These are phyloP conservation scores for Iodosphaeria phyllophila DNA, from an alignment of 2,329 filamentous ascomycete species.

Conservation along the genomic window DNA sequence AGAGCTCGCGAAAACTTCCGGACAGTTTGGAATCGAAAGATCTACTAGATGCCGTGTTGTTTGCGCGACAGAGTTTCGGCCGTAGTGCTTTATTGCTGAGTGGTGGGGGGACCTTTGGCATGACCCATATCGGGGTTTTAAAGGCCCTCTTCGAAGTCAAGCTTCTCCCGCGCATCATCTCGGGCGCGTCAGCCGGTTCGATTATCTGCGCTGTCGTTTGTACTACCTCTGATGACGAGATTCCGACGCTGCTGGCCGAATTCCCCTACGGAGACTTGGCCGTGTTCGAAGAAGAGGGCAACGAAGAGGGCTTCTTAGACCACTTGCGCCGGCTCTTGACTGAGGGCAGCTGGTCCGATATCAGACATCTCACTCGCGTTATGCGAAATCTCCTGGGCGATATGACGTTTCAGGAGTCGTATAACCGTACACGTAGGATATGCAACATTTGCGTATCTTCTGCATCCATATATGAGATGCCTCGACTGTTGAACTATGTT, in stretches of 20 bases:
- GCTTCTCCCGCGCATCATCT: slow-evolving; percentile 70
- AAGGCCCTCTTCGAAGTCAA: slow-evolving; percentile 61
- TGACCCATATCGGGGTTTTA: slow-evolving; percentile 79
- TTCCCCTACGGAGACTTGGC: slow-evolving; percentile 67
- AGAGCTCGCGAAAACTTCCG: slow-evolving; percentile 26
- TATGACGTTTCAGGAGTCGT: slow-evolving; percentile 88
- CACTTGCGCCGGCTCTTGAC: slow-evolving; percentile 59
- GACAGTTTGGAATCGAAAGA: slow-evolving; percentile 38
- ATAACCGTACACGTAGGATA: slow-evolving; percentile 81
- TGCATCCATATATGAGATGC: slow-evolving; percentile 71
- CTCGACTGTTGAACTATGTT: slow-evolving; percentile 75
- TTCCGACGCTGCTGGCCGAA: slow-evolving; percentile 46
- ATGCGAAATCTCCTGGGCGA: slow-evolving; percentile 71
- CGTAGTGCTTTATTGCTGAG: slow-evolving; percentile 67
- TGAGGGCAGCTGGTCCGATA: slow-evolving; percentile 73
- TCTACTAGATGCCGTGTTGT: slow-evolving; percentile 48
- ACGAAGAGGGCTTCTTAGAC: slow-evolving; percentile 42
- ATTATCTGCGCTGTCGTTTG: slow-evolving; percentile 73
- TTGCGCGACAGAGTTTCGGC: slow-evolving; percentile 65
- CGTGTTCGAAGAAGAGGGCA: slow-evolving; percentile 51
- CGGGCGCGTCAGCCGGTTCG: slow-evolving; percentile 71
- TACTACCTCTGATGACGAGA: slow-evolving; percentile 58
- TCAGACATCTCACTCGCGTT: slow-evolving; percentile 59
- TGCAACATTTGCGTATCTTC: slow-evolving; percentile 90
- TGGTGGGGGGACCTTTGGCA: slow-evolving; percentile 75